Conservation (phyloP, 2,329 filamentous ascomycete species). For the Penicillium palitans region DNA sequence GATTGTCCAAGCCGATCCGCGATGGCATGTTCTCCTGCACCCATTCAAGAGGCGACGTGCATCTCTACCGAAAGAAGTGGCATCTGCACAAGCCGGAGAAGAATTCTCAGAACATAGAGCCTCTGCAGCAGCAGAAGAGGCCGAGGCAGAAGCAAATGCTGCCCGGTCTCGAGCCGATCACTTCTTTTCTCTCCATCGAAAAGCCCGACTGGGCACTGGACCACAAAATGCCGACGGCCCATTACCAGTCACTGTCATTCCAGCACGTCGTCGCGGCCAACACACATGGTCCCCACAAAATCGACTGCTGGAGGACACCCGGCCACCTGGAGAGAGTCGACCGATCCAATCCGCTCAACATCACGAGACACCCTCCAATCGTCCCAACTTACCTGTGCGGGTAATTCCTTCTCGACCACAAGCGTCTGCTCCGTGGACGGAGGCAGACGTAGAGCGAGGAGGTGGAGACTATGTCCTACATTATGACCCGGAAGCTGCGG, state of each 20-base stretch:
- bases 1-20: slow-evolving; percentile 32
- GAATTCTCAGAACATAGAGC: slow-evolving; percentile 29
- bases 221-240: slow-evolving; percentile 40
- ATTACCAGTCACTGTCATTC: slow-evolving; percentile 61
- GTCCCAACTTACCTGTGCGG: slow-evolving; percentile 49
- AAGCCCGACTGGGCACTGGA: slow-evolving; percentile 42
- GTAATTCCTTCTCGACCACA: slow-evolving; percentile 61
- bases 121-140: slow-evolving; percentile 37
- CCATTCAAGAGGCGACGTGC: slow-evolving; percentile 60
- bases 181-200: slow-evolving; percentile 51
- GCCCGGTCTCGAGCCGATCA: slow-evolving; percentile 49
- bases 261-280: slow-evolving; percentile 56
- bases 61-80: slow-evolving; percentile 61
- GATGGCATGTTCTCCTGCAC: slow-evolving; percentile 56
- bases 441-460: slow-evolving; percentile 36
- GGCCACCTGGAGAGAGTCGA: slow-evolving; percentile 7
- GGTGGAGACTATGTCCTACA: slow-evolving; percentile 34
- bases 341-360: background rate
- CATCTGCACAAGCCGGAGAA: slow-evolving; percentile 55
- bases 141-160: slow-evolving; percentile 33
- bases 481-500: slow-evolving; percentile 43
- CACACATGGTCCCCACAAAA: slow-evolving; percentile 56
- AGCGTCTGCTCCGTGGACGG: slow-evolving; percentile 56
- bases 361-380: slow-evolving; percentile 4
- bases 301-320: slow-evolving; percentile 23